Base-by-base conservation (phyloP, 2,329 filamentous ascomycete species). In the Amylocarpus encephaloides region DNA sequence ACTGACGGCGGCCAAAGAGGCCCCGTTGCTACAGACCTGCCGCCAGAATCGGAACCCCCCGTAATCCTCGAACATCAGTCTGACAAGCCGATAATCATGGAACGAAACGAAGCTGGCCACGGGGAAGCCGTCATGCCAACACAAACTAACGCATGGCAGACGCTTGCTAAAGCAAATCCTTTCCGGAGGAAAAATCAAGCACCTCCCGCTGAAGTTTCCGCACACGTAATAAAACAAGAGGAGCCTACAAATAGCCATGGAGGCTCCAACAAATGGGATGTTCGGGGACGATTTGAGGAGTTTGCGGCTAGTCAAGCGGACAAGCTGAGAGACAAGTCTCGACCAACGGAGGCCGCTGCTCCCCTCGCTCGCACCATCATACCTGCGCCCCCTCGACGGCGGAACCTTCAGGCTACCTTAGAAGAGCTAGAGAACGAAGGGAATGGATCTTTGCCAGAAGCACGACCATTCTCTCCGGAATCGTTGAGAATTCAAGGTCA, bases 231-330 rank as follows among this genome's bases (percentile, higher is more conserved):
- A 1, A 60, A 58, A 39, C 16, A 49, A n/a, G 38, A 51, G 32
- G 49, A 57, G 9, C 35, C 49, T n/a, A 34, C 51, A 9, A 57
- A 46, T 29, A 39, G 45, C 12, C 57, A 63, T 45, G 54, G 43
- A 22, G 9, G 56, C 12, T 53, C 54, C 7, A 46, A 57, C 32
- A 67, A 72, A 38, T 83, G 80, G 80, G 79, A 83, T 59, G 59
- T 84, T 9, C 73, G 73, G 32, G 70, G 70, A 9, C 73, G 79
- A 12, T 62, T 84, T 1, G 81, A 85, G 52, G 76, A 82, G 43
- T 83, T 83, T 58, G 79, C 80, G 1, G 78, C 72, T 1, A 74
- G 71, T 6, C 79, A 83, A 54, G 81, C 79, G 1, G 80, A 84
- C 55, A 77, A 72, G 61, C 64, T 83, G 5, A 71, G 79, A 9